Evolutionary conservation across 768 basidiomycete genomes (phyloP), one percentile per base, ranked within the genome.

Genomic region (Termitomyces sp.): DNA sequence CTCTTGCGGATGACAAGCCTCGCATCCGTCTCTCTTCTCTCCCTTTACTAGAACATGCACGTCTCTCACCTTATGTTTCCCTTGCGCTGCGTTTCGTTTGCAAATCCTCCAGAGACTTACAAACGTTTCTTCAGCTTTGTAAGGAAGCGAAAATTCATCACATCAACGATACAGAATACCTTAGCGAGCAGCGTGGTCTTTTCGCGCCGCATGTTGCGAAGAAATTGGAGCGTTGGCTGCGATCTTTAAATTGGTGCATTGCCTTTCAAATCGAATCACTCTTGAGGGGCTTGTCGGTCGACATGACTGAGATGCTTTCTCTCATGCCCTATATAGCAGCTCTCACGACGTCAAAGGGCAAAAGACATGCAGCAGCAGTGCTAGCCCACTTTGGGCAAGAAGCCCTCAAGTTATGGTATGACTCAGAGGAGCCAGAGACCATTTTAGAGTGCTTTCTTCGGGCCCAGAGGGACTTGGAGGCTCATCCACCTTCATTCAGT

Each of bases 251-350:
- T 9, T 87, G 82, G 83, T 63, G 64, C 46, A 76, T 88, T n/a
- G 80, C 85, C 0, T 88, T 86, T 64, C 87, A 89, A 66, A 71
- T 88, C 37, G 82, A 86, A 60, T 74, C 78, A 0, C 66, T 82
- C 15, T 55, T 79, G 20, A 72, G 72, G 31, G 75, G 73, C 46
- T 66, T 77, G 48, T 56, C 73, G 14, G 73, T 86, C n/a, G 84
- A 86, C 65, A 70, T 81, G 32, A 66, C 63, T 34, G 87, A 89
- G 66, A 71, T 88, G 34, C 71, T 84, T 10, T 61, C 64, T 0
- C 74, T 86, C 15, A 71, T 79, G 17, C 71, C 70, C 0, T 55
- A 64, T 34, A 73, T 86, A 36, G 61, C 67, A 2, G 14, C 64
- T 0, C 63, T 82, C 46, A 61, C 73, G 14, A 25, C 62, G 4